phyloP scores from a whole-genome alignment of 345 rosid genomes.

The Atalantia buxifolia region DNA sequence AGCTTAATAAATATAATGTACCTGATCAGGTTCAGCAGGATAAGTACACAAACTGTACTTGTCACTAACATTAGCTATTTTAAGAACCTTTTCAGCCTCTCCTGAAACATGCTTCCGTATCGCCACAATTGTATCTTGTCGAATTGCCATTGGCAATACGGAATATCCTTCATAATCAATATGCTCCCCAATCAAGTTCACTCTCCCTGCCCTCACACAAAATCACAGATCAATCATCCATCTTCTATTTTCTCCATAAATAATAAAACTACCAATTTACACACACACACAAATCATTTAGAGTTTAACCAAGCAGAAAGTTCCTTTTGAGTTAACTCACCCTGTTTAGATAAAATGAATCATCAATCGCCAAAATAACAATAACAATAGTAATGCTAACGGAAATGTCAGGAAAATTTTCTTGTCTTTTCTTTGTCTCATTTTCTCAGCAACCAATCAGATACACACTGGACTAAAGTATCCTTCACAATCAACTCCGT shows the following conservation, averaged over 20 bases:
- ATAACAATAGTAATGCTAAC: too few species aligned
- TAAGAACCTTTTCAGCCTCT: constrained; percentile 47
- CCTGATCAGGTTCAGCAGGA: constrained; percentile 88
- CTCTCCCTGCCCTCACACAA: constrained; percentile 62
- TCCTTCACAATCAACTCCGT: not conserved
- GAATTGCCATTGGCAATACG: constrained; percentile 97
- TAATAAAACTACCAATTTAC: not conserved
- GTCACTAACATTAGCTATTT: constrained; percentile 71
- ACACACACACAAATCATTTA: not conserved
- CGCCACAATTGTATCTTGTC: constrained; percentile 86
- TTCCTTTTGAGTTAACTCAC: not conserved
- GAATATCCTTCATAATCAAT: constrained; percentile 98
- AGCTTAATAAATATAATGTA: constrained; percentile 6
- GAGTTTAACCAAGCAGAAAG: not conserved
- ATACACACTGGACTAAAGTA: not conserved
- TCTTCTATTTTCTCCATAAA: not conserved
- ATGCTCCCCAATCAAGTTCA: constrained; percentile 97
- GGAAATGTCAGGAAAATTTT: too few species aligned
- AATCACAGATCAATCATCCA: not conserved
- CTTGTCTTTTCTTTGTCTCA: too few species aligned
- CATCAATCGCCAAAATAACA: not conserved
- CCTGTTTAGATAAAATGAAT: too few species aligned
- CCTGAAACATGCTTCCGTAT: constrained; percentile 54
- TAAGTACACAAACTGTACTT: constrained; percentile 73
- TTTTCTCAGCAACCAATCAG: not conserved